Conservation (phyloP, 192 early-diverging fungal species). For the Coemansia sp. region DNA sequence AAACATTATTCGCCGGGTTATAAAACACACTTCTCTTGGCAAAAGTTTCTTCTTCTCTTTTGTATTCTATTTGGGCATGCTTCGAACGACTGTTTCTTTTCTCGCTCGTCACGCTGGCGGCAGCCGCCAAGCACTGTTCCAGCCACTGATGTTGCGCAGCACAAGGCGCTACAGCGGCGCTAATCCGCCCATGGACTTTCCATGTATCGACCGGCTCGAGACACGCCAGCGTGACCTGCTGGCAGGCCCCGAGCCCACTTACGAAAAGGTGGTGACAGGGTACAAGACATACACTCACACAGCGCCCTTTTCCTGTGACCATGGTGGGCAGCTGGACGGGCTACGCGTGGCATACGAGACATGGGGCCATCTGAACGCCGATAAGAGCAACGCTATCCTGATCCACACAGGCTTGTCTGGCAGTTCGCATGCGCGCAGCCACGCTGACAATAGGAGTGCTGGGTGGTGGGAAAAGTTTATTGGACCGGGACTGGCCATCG, state of each 20-base stretch:
- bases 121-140: not conserved
- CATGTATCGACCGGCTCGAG: slow-evolving; percentile 69
- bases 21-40: too few relatives aligned
- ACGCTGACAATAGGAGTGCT: slow-evolving; percentile 65
- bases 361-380: slow-evolving; percentile 87
- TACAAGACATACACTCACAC: slow-evolving; percentile 64
- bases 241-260: slow-evolving; percentile 76
- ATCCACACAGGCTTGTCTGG: slow-evolving; percentile 94
- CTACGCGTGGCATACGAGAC: slow-evolving; percentile 93
- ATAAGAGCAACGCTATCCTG: slow-evolving; percentile 81
- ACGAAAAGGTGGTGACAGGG: slow-evolving; percentile 77
- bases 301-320: slow-evolving; percentile 69
- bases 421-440: slow-evolving; percentile 87
- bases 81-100: too few relatives aligned
- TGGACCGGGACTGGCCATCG: slow-evolving; percentile 83
- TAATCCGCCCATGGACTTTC: slow-evolving; percentile 69
- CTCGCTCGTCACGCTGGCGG: too few relatives aligned
- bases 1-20: too few relatives aligned
- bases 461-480: slow-evolving; percentile 99
- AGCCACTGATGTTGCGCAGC: not conserved
- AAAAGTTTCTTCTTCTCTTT: too few relatives aligned
- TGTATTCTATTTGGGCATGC: too few relatives aligned
- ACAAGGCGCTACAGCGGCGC: not conserved
- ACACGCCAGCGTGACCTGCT: slow-evolving; percentile 59
- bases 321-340: slow-evolving; percentile 75